Conservation (phyloP, 495 filamentous ascomycete species). For the Lophiotrema nucula region DNA sequence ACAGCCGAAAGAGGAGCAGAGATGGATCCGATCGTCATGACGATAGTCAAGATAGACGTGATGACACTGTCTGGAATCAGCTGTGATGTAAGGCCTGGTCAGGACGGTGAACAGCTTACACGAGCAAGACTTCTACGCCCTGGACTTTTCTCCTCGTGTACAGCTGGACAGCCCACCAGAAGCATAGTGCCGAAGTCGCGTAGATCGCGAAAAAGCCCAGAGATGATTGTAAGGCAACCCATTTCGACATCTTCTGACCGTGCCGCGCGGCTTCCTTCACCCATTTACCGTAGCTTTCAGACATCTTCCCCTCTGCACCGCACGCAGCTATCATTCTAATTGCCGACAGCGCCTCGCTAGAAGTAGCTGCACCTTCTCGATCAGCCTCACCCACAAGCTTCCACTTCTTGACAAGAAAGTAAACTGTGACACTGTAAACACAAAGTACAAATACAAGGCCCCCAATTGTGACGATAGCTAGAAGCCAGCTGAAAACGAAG, state of each 20-base stretch:
- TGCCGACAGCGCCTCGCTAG: not conserved
- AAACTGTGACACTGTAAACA: not conserved
- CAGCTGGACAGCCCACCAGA: slow-evolving; percentile 2
- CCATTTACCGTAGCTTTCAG: not conserved
- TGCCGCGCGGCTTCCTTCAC: not conserved
- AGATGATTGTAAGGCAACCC: not conserved
- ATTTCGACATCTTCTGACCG: not conserved
- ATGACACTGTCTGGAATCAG: not conserved
- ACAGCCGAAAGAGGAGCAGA: not conserved
- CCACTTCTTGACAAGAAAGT: not conserved
- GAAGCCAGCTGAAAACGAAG: slow-evolving; percentile 9
- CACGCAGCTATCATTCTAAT: slow-evolving; percentile 6
- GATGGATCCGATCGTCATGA: not conserved
- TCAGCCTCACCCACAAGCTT: not conserved
- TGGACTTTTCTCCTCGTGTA: not conserved
- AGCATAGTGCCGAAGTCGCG: not conserved
- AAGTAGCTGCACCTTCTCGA: not conserved
- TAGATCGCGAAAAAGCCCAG: not conserved
- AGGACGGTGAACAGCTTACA: slow-evolving; percentile 1
- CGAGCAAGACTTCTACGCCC: not conserved
- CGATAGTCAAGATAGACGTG: slow-evolving; percentile 1
- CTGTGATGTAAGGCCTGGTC: too few relatives aligned
- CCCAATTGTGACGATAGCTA: not conserved
- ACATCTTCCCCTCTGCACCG: slow-evolving; percentile 5
- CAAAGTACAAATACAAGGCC: slow-evolving; percentile 1